phyloP scores from a whole-genome alignment of 805 yeast species.

The Yarrowia sp. region DNA sequence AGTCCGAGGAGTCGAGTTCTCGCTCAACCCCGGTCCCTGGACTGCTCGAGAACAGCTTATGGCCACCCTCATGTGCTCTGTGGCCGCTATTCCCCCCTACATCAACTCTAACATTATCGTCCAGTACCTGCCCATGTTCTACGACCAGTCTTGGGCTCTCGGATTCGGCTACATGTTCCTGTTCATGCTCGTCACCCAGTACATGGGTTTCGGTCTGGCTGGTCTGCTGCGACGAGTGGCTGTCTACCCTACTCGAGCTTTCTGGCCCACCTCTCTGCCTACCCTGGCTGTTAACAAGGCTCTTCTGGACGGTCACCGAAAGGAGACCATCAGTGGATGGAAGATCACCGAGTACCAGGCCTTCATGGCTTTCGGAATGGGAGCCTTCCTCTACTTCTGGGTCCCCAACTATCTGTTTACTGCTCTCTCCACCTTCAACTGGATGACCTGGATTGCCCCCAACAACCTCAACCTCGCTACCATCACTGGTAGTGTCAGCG shows the following conservation, averaged over 20 bases:
- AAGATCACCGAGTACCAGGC: slow-evolving; percentile 46
- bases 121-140: slow-evolving; percentile 37
- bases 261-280: slow-evolving; percentile 64
- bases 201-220: slow-evolving; percentile 63
- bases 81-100: slow-evolving; percentile 28
- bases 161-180: slow-evolving; percentile 44
- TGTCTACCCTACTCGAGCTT: slow-evolving; percentile 56
- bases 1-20: slow-evolving; percentile 41
- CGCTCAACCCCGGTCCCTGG: slow-evolving; percentile 62
- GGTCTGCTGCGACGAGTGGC: slow-evolving; percentile 57
- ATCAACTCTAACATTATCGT: slow-evolving; percentile 30
- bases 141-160: slow-evolving; percentile 37
- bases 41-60: slow-evolving; percentile 59
- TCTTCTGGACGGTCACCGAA: slow-evolving; percentile 39
- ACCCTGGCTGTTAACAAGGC: slow-evolving; percentile 55
- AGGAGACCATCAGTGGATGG: slow-evolving; percentile 45
- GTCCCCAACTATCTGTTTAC: slow-evolving; percentile 58
- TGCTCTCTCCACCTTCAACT: slow-evolving; percentile 54
- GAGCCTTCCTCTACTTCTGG: slow-evolving; percentile 52
- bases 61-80: slow-evolving; percentile 35
- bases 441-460: slow-evolving; percentile 60
- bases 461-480: slow-evolving; percentile 50
- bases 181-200: slow-evolving; percentile 55
- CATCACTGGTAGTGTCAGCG: slow-evolving; percentile 45
- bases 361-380: slow-evolving; percentile 41